phyloP scores from a whole-genome alignment of 2,329 filamentous ascomycete genomes.

The Zymoseptoria pseudotritici region DNA sequence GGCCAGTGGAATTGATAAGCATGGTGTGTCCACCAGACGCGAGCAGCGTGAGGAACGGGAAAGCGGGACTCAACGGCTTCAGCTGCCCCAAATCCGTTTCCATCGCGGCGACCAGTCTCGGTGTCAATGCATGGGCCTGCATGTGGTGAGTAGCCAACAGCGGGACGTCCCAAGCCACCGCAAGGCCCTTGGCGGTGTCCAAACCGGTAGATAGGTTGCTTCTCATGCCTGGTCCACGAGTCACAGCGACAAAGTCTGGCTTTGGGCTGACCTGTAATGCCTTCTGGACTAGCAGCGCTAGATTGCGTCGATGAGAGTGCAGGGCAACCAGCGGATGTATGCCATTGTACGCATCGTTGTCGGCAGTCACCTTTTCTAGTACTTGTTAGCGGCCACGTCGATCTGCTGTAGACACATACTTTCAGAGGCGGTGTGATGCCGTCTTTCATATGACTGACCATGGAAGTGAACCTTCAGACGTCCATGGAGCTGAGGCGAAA shows the following conservation, averaged over 20 bases:
- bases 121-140: slow-evolving; percentile 91
- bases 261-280: slow-evolving; percentile 37
- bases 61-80: slow-evolving; percentile 43
- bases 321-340: slow-evolving; percentile 73
- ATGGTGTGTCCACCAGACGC: slow-evolving; percentile 90
- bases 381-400: not conserved
- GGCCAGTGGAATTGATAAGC: slow-evolving; percentile 63
- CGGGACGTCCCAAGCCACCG: slow-evolving; percentile 74
- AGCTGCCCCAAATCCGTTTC: not conserved
- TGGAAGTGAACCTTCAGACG: slow-evolving; percentile 55
- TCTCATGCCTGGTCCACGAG: slow-evolving; percentile 82
- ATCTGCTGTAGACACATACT: no score
- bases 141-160: slow-evolving; percentile 89
- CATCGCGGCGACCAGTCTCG: slow-evolving; percentile 52
- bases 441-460: slow-evolving; percentile 4
- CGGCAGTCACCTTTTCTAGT: slow-evolving; percentile 66
- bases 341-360: slow-evolving; percentile 66
- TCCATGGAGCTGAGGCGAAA: not conserved
- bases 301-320: slow-evolving; percentile 63
- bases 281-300: slow-evolving; percentile 60
- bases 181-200: slow-evolving; percentile 78
- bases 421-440: no score
- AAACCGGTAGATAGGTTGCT: slow-evolving; percentile 71
- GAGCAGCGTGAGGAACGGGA: slow-evolving; percentile 82
- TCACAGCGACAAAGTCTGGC: slow-evolving; percentile 82